Percentiles rank a stretch among this genome's conserved stretches.
phyloP scores from a whole-genome alignment of 306 rosid species.

The Begonia fuchsioides region DNA sequence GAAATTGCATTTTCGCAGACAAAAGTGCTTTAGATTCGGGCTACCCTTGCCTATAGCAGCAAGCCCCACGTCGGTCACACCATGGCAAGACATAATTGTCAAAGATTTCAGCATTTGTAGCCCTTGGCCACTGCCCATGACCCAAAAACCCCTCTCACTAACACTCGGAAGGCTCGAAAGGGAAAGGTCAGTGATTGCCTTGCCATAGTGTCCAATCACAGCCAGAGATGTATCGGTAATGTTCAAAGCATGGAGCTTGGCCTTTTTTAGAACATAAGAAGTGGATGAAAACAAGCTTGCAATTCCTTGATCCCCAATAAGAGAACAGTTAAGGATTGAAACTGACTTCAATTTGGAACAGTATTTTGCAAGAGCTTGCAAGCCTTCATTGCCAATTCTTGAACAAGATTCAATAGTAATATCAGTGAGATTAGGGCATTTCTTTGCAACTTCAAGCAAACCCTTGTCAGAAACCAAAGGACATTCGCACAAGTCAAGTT shows the following conservation, averaged over 20 bases:
- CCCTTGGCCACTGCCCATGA: slow-evolving; percentile 76
- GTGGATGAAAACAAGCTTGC: slow-evolving; percentile 44
- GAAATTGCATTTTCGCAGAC: slow-evolving; percentile 42
- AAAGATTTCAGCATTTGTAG: slow-evolving; percentile 68
- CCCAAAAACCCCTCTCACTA: slow-evolving; percentile 85
- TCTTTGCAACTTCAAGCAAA: slow-evolving; percentile 49
- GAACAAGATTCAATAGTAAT: slow-evolving; percentile 68
- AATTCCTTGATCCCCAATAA: slow-evolving; percentile 71
- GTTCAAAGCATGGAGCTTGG: slow-evolving; percentile 62
- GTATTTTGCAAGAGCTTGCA: slow-evolving; percentile 57
- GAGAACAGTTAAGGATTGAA: slow-evolving; percentile 43
- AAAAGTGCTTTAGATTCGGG: slow-evolving; percentile 61
- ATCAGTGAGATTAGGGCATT: slow-evolving; percentile 53
- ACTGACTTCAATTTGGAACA: slow-evolving; percentile 56
- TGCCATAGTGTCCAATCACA: slow-evolving; percentile 78
- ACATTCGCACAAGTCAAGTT: slow-evolving; percentile 59
- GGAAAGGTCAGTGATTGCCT: slow-evolving; percentile 47
- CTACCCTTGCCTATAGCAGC: slow-evolving; percentile 73
- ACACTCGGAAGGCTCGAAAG: slow-evolving; percentile 48
- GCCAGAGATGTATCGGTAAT: slow-evolving; percentile 82
- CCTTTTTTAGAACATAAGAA: slow-evolving; percentile 36
- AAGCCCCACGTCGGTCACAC: slow-evolving; percentile 62
- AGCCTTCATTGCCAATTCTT: slow-evolving; percentile 57
- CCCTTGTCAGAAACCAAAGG: slow-evolving; percentile 58
- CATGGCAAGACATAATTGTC: slow-evolving; percentile 50